phyloP scores from a whole-genome alignment of 1,284 basidiomycete species.

The Moesziomyces antarcticus region DNA sequence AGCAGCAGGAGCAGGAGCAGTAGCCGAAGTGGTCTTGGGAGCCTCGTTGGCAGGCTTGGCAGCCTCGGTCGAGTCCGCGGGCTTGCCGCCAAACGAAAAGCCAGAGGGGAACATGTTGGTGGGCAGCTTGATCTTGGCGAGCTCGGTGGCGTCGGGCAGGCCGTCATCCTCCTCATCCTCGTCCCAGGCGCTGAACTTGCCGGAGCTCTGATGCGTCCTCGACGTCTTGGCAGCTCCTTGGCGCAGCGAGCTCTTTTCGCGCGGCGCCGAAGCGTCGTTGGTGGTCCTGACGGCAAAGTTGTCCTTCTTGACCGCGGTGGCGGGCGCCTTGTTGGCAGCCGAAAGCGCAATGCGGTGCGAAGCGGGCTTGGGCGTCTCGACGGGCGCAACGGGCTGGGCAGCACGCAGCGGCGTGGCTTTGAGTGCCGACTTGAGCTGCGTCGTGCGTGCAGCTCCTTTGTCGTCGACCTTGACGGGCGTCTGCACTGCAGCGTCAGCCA shows the following conservation, averaged over 20 bases:
- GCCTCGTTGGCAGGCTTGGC: conserved; percentile 1
- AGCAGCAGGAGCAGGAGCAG: conserved; percentile 9
- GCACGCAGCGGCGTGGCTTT: conserved; percentile 41
- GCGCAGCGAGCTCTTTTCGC: conserved; percentile 60
- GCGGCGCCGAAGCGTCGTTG: conserved; percentile 33
- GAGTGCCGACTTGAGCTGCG: conserved; percentile 42
- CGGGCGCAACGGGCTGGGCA: conserved; percentile 7
- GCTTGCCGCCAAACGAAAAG: conserved; percentile 53
- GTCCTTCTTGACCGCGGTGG: conserved; percentile 41
- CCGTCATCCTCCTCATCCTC: conserved; percentile 64
- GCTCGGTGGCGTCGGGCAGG: conserved; percentile 56
- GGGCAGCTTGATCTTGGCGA: conserved; percentile 65
- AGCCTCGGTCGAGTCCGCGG: conserved; percentile 3
- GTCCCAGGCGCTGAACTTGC: conserved; percentile 60
- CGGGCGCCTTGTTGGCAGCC: conserved; percentile 29
- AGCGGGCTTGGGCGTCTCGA: conserved; percentile 39
- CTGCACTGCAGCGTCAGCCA: conserved; percentile 14
- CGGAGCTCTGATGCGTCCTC: conserved; percentile 60
- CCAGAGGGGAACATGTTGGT: conserved; percentile 59
- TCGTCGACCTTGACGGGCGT: conserved; percentile 29
- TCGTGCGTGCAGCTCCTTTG: conserved; percentile 10
- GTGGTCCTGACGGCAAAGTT: conserved; percentile 51
- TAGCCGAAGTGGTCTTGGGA: background rate
- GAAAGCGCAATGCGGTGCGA: conserved; percentile 40
- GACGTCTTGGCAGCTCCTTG: conserved; percentile 59